Base-by-base conservation (phyloP, 1,284 basidiomycete genomes). In the Puccinia hordei region DNA sequence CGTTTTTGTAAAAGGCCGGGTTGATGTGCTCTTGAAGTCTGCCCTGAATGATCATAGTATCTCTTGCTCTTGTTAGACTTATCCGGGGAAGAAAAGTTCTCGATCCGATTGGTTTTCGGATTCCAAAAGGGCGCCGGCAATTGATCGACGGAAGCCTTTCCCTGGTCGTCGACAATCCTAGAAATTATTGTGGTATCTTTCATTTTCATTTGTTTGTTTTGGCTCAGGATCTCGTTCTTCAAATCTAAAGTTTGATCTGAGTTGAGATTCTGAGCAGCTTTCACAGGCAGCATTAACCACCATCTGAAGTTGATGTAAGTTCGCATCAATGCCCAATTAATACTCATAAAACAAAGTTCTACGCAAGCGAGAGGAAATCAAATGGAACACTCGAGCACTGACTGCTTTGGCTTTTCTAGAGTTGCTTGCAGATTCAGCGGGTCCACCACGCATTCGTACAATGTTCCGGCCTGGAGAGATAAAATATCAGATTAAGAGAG, bases 341-440 rank as follows among this genome's bases (percentile, higher is more conserved):
- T n/a, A n/a, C n/a, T n/a, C n/a, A n/a, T n/a, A n/a, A n/a, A 51
- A 51, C 13, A 22, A 51, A 51, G 22, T 51, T 51, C 12, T 12
- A 51, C 22, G 13, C 22, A 13, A 12, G 49, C 13, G 49, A 51
- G 22, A 22, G 12, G 22, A 51, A 12, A 51, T 12, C 49, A 13
- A 12, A n/a, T 57, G 19, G 8, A n/a, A 57, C 53, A 27, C 5
- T 57, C 17, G 22, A 27, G 22, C 22, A 79, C 68, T 46, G 0
- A 79, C 77, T 79, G 68, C 44, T 79, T 79, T 9, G 77, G 69
- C 77, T 79, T 79, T 79, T 79, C 77, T 13, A 79, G 68, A 71
- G 66, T 79, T 19, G 77, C 77, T 44, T 59, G 44, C 22, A 79
- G 51, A 53, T 79, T 72, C 1, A 79, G 77, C 22, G 68, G 77